Percentiles rank a stretch among this genome's conserved stretches.
Evolutionary conservation across 768 basidiomycete genomes (phyloP).

Genomic region (Rhodosporidiobolus odoratus): DNA sequence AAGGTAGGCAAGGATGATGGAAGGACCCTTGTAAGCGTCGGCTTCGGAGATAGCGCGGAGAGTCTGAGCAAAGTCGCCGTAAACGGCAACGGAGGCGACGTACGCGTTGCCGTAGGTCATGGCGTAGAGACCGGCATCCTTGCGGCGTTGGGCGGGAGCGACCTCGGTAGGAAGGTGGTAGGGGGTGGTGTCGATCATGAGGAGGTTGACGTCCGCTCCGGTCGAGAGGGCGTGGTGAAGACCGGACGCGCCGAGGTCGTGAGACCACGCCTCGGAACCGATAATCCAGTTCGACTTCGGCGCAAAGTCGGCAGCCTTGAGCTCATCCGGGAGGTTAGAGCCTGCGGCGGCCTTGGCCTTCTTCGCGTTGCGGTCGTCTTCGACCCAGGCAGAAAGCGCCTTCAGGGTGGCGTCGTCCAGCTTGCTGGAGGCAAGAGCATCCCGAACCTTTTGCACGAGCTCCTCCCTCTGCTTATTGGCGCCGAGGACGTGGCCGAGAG

Average conservation of each 20-base stretch:
- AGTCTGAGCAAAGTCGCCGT: conserved; percentile 90
- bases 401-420: conserved; percentile 44
- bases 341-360: conserved; percentile 25
- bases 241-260: conserved; percentile 91
- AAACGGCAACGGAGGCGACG: conserved; percentile 90
- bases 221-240: conserved; percentile 91
- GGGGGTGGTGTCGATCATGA: conserved; percentile 86
- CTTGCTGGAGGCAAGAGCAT: conserved; percentile 54
- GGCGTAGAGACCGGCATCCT: conserved; percentile 93
- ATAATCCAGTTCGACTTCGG: conserved; percentile 87
- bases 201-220: conserved; percentile 84
- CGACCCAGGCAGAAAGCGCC: conserved; percentile 68
- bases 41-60: conserved; percentile 87
- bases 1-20: conserved; percentile 86
- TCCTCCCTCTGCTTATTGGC: conserved; percentile 68
- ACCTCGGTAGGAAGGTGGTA: conserved; percentile 63
- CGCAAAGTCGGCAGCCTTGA: conserved; percentile 59
- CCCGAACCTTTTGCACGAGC: conserved; percentile 61
- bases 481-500: conserved; percentile 81
- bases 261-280: conserved; percentile 96
- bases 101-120: conserved; percentile 98
- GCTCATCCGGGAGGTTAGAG: conserved; percentile 51
- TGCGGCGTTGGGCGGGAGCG: conserved; percentile 75
- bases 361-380: conserved; percentile 49
- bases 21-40: conserved; percentile 80